A percentile compares a stretch with the other conserved stretches of the same genome.
phyloP scores from a whole-genome alignment of 208 protist genomes.

The Endotrypanum monterogeii region DNA sequence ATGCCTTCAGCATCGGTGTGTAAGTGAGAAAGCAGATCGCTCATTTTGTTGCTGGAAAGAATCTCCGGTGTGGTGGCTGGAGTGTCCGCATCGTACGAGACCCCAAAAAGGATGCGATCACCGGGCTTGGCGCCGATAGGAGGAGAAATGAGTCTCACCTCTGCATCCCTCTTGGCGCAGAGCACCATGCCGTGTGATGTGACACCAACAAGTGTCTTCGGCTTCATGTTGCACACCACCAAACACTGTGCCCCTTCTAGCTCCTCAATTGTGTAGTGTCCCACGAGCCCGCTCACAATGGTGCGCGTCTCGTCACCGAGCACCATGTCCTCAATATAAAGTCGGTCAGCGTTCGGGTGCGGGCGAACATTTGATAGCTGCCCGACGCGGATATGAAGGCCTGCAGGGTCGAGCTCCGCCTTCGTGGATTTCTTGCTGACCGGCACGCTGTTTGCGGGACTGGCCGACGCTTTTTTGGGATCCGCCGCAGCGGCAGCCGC shows the following conservation, averaged over 20 bases:
- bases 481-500: conserved; percentile 24
- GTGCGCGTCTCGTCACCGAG: conserved; percentile 89
- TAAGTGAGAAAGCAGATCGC: conserved; percentile 64
- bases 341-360: conserved; percentile 86
- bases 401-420: conserved; percentile 32
- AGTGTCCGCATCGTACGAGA: conserved; percentile 29
- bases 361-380: conserved; percentile 72
- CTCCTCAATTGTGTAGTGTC: conserved; percentile 74
- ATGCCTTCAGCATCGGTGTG: conserved; percentile 55
- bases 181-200: conserved; percentile 94
- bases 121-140: conserved; percentile 63
- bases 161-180: conserved; percentile 72
- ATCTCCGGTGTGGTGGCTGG: conserved; percentile 26
- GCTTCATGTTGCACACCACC: conserved; percentile 94
- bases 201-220: conserved; percentile 88
- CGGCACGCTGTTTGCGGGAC: neutral
- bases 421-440: conserved; percentile 15
- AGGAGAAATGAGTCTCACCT: conserved; percentile 58
- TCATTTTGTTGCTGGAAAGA: conserved; percentile 54
- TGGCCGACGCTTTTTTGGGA: neutral
- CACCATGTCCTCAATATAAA: conserved; percentile 94
- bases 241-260: conserved; percentile 77
- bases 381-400: conserved; percentile 81
- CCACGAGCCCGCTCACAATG: conserved; percentile 91
- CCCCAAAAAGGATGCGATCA: conserved; percentile 67